Percentiles rank a stretch among this genome's conserved stretches.
Evolutionary conservation across 495 filamentous ascomycete species (phyloP).

Genomic region (Tuber calosporum): DNA sequence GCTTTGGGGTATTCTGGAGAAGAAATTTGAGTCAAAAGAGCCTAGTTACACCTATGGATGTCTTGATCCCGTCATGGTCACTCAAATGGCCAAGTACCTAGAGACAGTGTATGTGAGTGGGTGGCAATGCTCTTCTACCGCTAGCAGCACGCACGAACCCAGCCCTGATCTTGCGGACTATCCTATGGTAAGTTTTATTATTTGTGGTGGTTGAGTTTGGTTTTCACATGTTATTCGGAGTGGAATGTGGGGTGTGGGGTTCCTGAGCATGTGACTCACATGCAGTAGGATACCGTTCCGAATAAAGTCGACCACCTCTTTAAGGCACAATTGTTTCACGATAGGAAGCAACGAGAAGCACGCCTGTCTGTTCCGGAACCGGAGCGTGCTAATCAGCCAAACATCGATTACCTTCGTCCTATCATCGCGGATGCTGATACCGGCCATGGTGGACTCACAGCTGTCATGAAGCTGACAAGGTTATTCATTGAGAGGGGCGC

Average conservation of each 20-base stretch:
- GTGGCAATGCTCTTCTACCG: slow-evolving; percentile 97
- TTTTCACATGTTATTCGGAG: slow-evolving; percentile 20
- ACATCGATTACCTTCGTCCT: slow-evolving; percentile 88
- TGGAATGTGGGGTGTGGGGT: slow-evolving; percentile 7
- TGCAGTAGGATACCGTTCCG: slow-evolving; percentile 77
- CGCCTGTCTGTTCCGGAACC: slow-evolving; percentile 70
- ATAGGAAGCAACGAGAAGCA: slow-evolving; percentile 96
- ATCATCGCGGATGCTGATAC: slow-evolving; percentile 98
- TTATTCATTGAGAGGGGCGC: slow-evolving; percentile 95
- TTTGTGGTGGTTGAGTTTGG: neutral
- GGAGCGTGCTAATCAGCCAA: slow-evolving; percentile 65
- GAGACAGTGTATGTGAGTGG: slow-evolving; percentile 98
- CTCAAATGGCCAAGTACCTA: slow-evolving; percentile 97
- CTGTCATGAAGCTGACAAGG: slow-evolving; percentile 98
- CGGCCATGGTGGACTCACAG: slow-evolving; percentile 91
- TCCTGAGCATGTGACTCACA: slow-evolving; percentile 30
- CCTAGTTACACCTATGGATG: slow-evolving; percentile 94
- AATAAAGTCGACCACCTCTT: slow-evolving; percentile 97
- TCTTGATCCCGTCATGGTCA: slow-evolving; percentile 94
- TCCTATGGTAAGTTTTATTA: slow-evolving; percentile 65
- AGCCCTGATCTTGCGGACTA: slow-evolving; percentile 98
- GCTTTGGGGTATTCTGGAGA: slow-evolving; percentile 83
- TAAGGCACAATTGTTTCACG: slow-evolving; percentile 98
- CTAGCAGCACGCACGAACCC: slow-evolving; percentile 87
- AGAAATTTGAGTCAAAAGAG: slow-evolving; percentile 70